Percentiles rank a stretch among this genome's conserved stretches.
These are phyloP conservation scores for Cenchrus fungigraminus DNA, from an alignment of 176 grass and related monocot genomes.

Conservation along the genomic window DNA sequence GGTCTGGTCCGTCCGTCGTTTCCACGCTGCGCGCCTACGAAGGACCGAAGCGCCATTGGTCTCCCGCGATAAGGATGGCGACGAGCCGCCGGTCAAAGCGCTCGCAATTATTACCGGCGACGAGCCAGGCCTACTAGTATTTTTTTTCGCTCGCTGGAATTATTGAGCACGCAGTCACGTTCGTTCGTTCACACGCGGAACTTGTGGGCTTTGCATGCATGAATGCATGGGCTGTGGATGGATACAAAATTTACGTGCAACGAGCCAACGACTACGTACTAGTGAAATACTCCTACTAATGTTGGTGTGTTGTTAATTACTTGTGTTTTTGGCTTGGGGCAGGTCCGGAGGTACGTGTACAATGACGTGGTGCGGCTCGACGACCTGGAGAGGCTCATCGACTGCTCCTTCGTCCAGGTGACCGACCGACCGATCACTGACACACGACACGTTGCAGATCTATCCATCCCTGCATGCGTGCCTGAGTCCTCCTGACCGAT, in stretches of 20 bases:
- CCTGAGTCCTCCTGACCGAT: neutral
- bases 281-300: too few relatives aligned
- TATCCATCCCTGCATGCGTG: too few relatives aligned
- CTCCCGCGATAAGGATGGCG: slow-evolving; percentile 47
- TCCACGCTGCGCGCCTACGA: neutral
- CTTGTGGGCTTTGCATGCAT: neutral
- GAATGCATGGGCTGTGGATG: too few relatives aligned
- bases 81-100: slow-evolving; percentile 67
- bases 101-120: slow-evolving; percentile 57
- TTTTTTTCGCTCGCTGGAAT: neutral
- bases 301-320: too few relatives aligned
- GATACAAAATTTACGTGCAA: neutral
- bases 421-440: neutral
- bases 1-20: slow-evolving; percentile 26
- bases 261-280: too few relatives aligned
- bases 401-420: slow-evolving; percentile 95
- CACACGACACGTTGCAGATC: too few relatives aligned
- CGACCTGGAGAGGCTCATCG: slow-evolving; percentile 90
- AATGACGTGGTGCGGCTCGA: slow-evolving; percentile 90
- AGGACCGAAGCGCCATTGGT: neutral
- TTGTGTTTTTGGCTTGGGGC: neutral
- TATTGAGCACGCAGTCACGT: neutral
- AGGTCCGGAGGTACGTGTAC: slow-evolving; percentile 97
- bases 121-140: neutral
- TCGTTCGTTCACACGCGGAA: neutral